Percentiles rank a stretch among this genome's conserved stretches.
Evolutionary conservation across 441 rosid genomes (phyloP).

Genomic region (Bocquillonia castaneifolia): DNA sequence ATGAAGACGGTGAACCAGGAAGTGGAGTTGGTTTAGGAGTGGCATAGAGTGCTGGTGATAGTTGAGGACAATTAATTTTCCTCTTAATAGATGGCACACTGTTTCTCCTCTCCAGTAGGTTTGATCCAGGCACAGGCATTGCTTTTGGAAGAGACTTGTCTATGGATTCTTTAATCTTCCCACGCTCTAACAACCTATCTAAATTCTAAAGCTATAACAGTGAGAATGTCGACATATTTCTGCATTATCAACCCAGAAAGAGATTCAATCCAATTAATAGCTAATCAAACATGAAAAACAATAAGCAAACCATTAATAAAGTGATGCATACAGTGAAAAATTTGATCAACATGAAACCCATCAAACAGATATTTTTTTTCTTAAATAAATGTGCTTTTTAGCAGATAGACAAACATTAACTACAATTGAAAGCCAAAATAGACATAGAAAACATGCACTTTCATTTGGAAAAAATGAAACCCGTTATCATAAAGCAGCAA

Average conservation of each 20-base stretch:
- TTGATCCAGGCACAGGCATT: constrained; percentile 32
- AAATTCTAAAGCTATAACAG: constrained; percentile 77
- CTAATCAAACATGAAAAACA: no score
- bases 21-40: constrained; percentile 74
- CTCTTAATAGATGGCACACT: constrained; percentile 35
- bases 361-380: no score
- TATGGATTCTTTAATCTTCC: constrained; percentile 48
- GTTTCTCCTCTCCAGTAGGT: constrained; percentile 39
- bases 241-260: constrained; percentile 34
- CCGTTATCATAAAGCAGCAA: no score
- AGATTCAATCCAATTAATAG: background rate
- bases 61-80: constrained; percentile 54
- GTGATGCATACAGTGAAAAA: no score
- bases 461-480: no score
- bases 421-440: no score
- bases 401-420: no score
- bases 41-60: constrained; percentile 75
- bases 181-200: constrained; percentile 76
- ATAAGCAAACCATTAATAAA: background rate
- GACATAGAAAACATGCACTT: no score
- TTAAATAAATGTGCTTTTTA: no score
- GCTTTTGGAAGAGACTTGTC: constrained; percentile 38
- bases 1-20: constrained; percentile 82
- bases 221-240: constrained; percentile 85
- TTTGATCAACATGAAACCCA: no score